phyloP scores from a whole-genome alignment of 2,329 filamentous ascomycete genomes.

The Botryosphaeria dothidea region DNA sequence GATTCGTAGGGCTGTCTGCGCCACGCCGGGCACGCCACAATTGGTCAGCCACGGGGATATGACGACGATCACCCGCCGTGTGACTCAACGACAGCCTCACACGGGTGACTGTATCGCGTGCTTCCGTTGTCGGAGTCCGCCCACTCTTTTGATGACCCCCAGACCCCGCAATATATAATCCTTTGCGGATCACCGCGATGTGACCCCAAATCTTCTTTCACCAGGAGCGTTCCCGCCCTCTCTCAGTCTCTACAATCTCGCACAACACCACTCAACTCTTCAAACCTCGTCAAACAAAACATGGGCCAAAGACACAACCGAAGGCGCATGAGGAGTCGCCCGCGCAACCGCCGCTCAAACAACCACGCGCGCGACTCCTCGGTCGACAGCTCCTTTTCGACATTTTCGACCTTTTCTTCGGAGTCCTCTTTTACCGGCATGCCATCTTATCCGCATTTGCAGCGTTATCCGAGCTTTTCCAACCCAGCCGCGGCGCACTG shows the following conservation, averaged over 20 bases:
- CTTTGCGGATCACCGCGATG: neutral
- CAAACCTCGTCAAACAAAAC: neutral
- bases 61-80: slow-evolving; percentile 7
- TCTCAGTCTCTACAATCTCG: neutral
- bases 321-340: slow-evolving; percentile 45
- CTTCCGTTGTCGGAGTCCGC: slow-evolving; percentile 3
- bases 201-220: neutral
- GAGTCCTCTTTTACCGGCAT: slow-evolving; percentile 34
- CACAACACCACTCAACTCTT: neutral
- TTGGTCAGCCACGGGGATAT: slow-evolving; percentile 5
- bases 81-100: slow-evolving; percentile 2
- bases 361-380: slow-evolving; percentile 21
- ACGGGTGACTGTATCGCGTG: slow-evolving; percentile 14
- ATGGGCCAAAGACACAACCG: slow-evolving; percentile 49
- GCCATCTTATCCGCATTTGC: slow-evolving; percentile 27
- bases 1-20: slow-evolving; percentile 5
- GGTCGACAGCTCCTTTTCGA: slow-evolving; percentile 9
- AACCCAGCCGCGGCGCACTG: slow-evolving; percentile 30
- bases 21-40: slow-evolving; percentile 1
- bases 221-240: neutral
- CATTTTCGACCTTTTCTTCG: slow-evolving; percentile 27
- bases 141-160: neutral
- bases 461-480: slow-evolving; percentile 24
- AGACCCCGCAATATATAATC: slow-evolving; percentile 5
- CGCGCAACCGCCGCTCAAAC: slow-evolving; percentile 38